A percentile compares a stretch with the other conserved stretches of the same genome.
Evolutionary conservation across 768 basidiomycete genomes (phyloP).

Genomic region (Ramaria sp.): DNA sequence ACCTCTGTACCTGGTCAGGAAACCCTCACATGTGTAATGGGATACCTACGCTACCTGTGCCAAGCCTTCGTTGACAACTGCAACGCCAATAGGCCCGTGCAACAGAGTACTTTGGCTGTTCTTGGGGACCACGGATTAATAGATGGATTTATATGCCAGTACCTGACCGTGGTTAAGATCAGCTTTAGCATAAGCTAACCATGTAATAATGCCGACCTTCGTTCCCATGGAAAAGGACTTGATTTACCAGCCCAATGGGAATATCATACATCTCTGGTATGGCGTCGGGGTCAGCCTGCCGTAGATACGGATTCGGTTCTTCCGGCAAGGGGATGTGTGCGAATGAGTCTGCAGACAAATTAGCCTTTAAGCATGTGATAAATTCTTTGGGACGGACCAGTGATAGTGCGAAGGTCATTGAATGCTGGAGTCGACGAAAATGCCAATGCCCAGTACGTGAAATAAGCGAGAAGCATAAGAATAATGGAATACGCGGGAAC

Average conservation of each 20-base stretch:
- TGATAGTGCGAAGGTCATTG: conserved; percentile 52
- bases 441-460: conserved; percentile 67
- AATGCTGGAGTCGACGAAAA: conserved; percentile 62
- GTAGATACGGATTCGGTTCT: conserved; percentile 34
- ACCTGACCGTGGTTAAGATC: too few relatives aligned
- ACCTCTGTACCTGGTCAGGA: too few relatives aligned
- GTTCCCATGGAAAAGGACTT: conserved; percentile 36
- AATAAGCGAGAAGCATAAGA: conserved; percentile 63
- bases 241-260: conserved; percentile 72
- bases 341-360: conserved; percentile 37
- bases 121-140: too few relatives aligned
- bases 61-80: too few relatives aligned
- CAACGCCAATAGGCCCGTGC: too few relatives aligned
- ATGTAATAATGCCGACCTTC: neutral
- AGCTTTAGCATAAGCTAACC: too few relatives aligned
- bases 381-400: conserved; percentile 34
- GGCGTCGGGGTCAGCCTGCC: conserved; percentile 33
- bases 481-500: conserved; percentile 71
- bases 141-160: too few relatives aligned
- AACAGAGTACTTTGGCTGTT: too few relatives aligned
- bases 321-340: conserved; percentile 37
- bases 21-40: too few relatives aligned
- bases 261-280: conserved; percentile 70
- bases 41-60: too few relatives aligned
- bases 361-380: neutral